These are phyloP conservation scores for Myochromella boudieri DNA, from an alignment of 768 basidiomycete genomes.

Conservation along the genomic window DNA sequence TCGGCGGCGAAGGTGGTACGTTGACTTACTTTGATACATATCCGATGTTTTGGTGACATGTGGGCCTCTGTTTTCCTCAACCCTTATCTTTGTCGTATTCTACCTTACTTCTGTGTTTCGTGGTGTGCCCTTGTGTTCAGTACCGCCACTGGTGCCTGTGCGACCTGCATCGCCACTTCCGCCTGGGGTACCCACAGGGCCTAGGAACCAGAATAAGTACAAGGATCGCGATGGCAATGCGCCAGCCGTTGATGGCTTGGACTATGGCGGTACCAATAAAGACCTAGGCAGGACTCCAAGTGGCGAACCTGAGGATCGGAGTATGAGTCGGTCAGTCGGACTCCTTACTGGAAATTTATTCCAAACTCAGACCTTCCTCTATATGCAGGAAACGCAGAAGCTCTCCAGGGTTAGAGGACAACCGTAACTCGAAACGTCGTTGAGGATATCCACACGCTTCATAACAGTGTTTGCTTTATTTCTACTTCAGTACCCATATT, in stretches of 20 bases:
- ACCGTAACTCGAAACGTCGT: slow-evolving; percentile 69
- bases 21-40: slow-evolving; percentile 16
- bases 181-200: slow-evolving; percentile 85
- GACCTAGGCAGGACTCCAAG: slow-evolving; percentile 55
- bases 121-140: slow-evolving; percentile 17
- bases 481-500: neutral
- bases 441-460: slow-evolving; percentile 33
- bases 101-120: neutral
- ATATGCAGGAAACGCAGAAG: slow-evolving; percentile 64
- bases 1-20: slow-evolving; percentile 37
- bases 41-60: slow-evolving; percentile 15
- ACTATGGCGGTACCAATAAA: slow-evolving; percentile 69
- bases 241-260: slow-evolving; percentile 84
- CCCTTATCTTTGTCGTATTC: slow-evolving; percentile 3
- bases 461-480: slow-evolving; percentile 9
- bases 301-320: slow-evolving; percentile 67
- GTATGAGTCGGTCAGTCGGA: slow-evolving; percentile 53
- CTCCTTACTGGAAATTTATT: neutral
- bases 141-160: slow-evolving; percentile 52
- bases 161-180: slow-evolving; percentile 84
- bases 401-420: slow-evolving; percentile 70
- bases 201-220: slow-evolving; percentile 86
- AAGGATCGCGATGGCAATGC: slow-evolving; percentile 87
- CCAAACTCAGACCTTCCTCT: neutral
- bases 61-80: slow-evolving; percentile 3